Base-by-base conservation (phyloP, 345 rosid species). In the Eucalyptus paniculata region DNA sequence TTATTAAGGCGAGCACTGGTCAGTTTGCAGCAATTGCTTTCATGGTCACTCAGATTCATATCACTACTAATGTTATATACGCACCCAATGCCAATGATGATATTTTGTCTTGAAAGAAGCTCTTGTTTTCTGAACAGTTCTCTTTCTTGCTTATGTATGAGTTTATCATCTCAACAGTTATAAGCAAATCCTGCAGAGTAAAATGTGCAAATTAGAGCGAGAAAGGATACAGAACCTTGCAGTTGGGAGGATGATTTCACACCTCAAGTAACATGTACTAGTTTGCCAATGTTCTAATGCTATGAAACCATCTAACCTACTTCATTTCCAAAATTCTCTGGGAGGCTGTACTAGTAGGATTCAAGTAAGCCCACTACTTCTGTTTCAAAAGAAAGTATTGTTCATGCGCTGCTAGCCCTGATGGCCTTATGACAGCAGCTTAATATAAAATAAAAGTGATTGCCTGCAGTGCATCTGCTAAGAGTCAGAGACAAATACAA, bases 161-260 rank as follows among this genome's bases (percentile, higher is more conserved):
- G 92, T 95, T 96, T 86, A 96, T 94, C 93, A 95, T 96, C 91
- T 94, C 93, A 80, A 94, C 95, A 60, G 99, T 97, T 87, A 89
- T 89, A 47, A 94, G 90, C 92, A 97, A 90, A 91, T 96, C 98
- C 99, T 97, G 94, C 51, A 90, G 91, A 30, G 62, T 87, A 88
- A 49, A 72, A 91, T 37, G 45, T 44, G 28, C 44, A 72, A 37
- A 37, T 72, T n/a, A 50, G 32, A 18, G 60, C 17, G 1, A 86
- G 32, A 89, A 89, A 50, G 86, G 82, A 23, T 45, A 62, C 65
- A 88, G 56, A 23, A 86, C 42, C 19, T 54, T 30, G 58, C 87
- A 40, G 32, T 89, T 89, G 15, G 83, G 15, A 10, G 37, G 83
- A 72, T 19, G 3, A 72, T 72, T 37, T 72, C 23, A 72, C 83